Evolutionary conservation across 2,329 filamentous ascomycete species (phyloP), one percentile per base, ranked within the genome.

Genomic region (Diaporthe sp.): DNA sequence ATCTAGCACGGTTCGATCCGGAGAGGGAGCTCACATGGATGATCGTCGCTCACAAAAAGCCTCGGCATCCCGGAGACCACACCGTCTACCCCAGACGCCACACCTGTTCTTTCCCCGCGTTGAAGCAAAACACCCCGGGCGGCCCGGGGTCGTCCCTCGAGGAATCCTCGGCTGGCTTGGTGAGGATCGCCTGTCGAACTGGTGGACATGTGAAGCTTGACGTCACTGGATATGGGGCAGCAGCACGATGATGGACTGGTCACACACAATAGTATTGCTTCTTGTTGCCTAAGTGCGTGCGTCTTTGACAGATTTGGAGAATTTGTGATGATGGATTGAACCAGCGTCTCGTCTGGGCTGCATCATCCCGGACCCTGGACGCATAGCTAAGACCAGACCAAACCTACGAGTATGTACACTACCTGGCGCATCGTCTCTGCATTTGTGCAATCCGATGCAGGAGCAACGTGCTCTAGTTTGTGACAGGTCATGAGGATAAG

Each of bases 21-120:
- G 33, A 38, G 10, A 28, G 22, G 45, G 19, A 7, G 25, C 64
- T 68, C 64, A 68, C 64, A 68, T 68, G 64, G 47, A 67, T 52
- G 64, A 40, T 68, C 30, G 47, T 40, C 45, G 64, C 33, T 54
- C 45, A 38, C 4, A 10, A 25, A 38, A 38, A 61, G 45, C 64
- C 64, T 68, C 64, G 64, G 64, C 47, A 68, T 9, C 33, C 45
- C 5, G 45, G 64, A 38, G 45, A 54, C 50, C 42, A 42, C 9
- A 45, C 60, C 40, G 28, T n/a, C 47, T 40, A 68, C 64, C 47
- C 64, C 33, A 54, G 64, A 54, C 64, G 64, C 64, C 64, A 68
- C 64, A 54, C 47, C 64, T 54, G 64, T 68, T 68, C 45, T 52
- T 58, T 30, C 64, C 64, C 64, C 64, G 64, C 64, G 64, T 28